phyloP scores from a whole-genome alignment of 176 grass and related monocot genomes.

The barley (Hordeum vulgare) region MorexV3_pseudomolecules_assembly NC_058522.1:409809965-409810464 shows the following conservation, averaged over 20 bases:
- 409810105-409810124: too few relatives aligned
- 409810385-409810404: not conserved
- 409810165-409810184: too few relatives aligned
- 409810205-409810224: not conserved
- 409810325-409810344: not conserved
- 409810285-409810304: not conserved
- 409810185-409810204: too few relatives aligned
- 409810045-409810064: not conserved
- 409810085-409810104: not conserved
- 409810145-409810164: too few relatives aligned
- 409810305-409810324: not conserved
- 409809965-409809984: not conserved
- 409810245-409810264: not conserved
- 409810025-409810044: too few relatives aligned
- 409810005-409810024: too few relatives aligned
- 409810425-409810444: not conserved
- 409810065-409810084: not conserved
- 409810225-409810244: not conserved
- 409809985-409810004: not conserved
- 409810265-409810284: not conserved
- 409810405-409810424: not conserved
- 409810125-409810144: too few relatives aligned
- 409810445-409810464: not conserved
- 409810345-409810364: not conserved
- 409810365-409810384: not conserved